A percentile compares a stretch with the other conserved stretches of the same genome.
These are phyloP conservation scores for Sanghuangporus sanghuang DNA, from an alignment of 1,284 basidiomycete genomes.

Conservation along the genomic window DNA sequence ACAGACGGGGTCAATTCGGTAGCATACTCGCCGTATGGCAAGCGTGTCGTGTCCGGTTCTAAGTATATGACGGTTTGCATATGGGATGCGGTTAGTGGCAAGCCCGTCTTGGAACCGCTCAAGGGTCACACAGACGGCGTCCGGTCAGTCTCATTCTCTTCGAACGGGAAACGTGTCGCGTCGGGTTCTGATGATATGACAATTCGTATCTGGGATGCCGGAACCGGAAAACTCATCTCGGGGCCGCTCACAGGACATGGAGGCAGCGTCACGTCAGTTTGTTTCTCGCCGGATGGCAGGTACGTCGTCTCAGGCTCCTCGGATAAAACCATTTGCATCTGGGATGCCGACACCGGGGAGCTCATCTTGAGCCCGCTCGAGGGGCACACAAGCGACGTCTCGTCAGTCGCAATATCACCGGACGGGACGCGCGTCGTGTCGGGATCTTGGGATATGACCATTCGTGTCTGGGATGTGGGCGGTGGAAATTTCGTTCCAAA, in stretches of 20 bases:
- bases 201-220: constrained; percentile 16
- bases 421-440: constrained; percentile 23
- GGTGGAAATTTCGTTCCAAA: background rate
- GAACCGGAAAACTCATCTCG: background rate
- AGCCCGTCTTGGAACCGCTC: no score
- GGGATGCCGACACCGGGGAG: constrained; percentile 5
- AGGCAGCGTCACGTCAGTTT: background rate
- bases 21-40: constrained; percentile 2
- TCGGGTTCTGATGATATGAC: constrained; percentile 14
- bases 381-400: constrained; percentile 38
- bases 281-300: constrained; percentile 5
- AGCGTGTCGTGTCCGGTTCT: background rate
- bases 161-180: constrained; percentile 13
- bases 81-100: no score
- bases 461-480: constrained; percentile 88
- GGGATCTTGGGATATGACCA: constrained; percentile 78
- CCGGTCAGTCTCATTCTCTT: no score
- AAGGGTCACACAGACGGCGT: no score
- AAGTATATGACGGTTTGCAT: background rate
- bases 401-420: constrained; percentile 37
- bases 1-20: background rate
- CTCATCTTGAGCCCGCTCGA: constrained; percentile 24
- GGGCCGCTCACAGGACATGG: background rate
- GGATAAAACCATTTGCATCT: background rate
- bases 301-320: background rate